Conservation (phyloP, 1,139 yeast species). For the Nakaseomyces delphensis region DNA sequence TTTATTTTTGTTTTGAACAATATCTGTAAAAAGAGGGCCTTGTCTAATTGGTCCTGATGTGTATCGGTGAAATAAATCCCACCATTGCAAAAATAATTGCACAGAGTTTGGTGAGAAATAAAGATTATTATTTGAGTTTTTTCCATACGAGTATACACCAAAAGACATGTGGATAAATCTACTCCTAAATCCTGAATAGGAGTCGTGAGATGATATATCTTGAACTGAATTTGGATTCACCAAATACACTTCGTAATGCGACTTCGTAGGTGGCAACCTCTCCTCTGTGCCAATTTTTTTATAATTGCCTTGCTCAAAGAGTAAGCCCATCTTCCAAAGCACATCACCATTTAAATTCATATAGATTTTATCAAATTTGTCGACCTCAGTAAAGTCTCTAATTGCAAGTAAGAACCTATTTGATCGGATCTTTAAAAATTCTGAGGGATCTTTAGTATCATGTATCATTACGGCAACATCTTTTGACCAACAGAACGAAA, state of each 20-base stretch:
- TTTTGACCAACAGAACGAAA: constrained; percentile 70
- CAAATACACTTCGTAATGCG: constrained; percentile 60
- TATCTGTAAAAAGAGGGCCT: constrained; percentile 52
- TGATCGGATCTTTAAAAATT: constrained; percentile 54
- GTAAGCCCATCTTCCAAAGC: constrained; percentile 42
- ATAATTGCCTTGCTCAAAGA: constrained; percentile 38
- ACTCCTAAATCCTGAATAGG: constrained; percentile 66
- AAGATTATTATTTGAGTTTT: constrained; percentile 47
- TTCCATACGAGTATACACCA: constrained; percentile 44
- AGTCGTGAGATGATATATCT: constrained; percentile 44
- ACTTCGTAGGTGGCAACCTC: constrained; percentile 37
- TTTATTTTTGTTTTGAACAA: constrained; percentile 36
- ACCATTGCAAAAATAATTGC: constrained; percentile 68
- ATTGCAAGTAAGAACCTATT: constrained; percentile 61
- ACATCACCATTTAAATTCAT: constrained; percentile 48
- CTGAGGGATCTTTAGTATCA: constrained; percentile 48
- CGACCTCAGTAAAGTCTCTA: constrained; percentile 27
- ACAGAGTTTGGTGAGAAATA: constrained; percentile 66
- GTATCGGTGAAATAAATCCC: constrained; percentile 60
- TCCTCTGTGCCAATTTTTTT: constrained; percentile 25
- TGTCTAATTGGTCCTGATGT: constrained; percentile 66
- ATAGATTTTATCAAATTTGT: constrained; percentile 36
- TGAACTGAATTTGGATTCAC: constrained; percentile 49
- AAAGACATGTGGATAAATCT: constrained; percentile 70
- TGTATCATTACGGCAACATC: constrained; percentile 54